Base-by-base conservation (phyloP, 305 asterid genomes). In the Andrographis paniculata region DNA sequence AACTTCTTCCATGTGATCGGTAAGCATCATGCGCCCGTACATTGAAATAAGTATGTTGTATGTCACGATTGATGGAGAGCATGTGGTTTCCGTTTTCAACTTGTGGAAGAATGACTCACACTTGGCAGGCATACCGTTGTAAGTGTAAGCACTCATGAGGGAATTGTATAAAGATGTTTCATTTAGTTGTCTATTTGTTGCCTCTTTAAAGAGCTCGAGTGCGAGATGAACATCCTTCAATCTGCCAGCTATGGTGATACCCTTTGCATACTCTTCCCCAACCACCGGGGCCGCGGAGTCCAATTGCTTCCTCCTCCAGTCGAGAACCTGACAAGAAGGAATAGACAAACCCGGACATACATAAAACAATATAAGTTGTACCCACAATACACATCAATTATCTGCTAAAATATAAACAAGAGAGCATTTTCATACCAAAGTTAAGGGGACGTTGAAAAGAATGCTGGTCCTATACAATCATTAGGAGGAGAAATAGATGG, bases 21-120 rank as follows among this genome's bases (percentile, higher is more conserved):
- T 57, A 42, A 82, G 76, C 76, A 76, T 46, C 59, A 74, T 23
- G 31, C 91, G 76, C 20, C 94, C 94, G 58, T 61, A 82, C 14
- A 77, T 64, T 4, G 87, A 71, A 60, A 89, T 79, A 52, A 89
- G 80, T 66, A 89, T 74, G 73, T 85, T 89, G 74, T 89, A 89
- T 13, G 91, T 77, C 24, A 65, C 58, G 45, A 85, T 65, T n/a
- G 94, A 70, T 3, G 98, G 98, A 27, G 58, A 17, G 59, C 84
- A 82, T 0, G 38, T 44, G 27, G 74, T 27, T 17, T 78, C 84
- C 48, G 7, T 62, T 73, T 85, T 80, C 72, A 85, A 42, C 20
- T 78, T 78, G 59, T 20, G 60, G 69, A 76, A 82, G 61, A 85
- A 33, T 7, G 73, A 64, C 50, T 62, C 84, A 21, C 93, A 82